Base-by-base conservation (phyloP, 2,329 filamentous ascomycete species). In the Neophaeococcomyces aloes region DNA sequence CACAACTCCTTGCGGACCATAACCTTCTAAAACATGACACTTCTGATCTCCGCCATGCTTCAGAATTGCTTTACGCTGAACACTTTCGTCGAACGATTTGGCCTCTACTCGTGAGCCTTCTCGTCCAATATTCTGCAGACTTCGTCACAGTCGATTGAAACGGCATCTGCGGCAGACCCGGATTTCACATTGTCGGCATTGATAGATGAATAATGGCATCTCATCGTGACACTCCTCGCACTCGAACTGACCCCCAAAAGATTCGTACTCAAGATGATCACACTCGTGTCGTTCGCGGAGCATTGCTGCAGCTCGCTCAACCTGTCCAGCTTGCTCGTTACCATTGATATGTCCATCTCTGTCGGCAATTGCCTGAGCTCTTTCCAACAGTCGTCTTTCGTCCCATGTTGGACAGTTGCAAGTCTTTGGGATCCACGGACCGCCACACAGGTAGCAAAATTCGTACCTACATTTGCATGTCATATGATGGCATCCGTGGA, bases 401-500 rank as follows among this genome's bases (percentile, higher is more conserved):
- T 58, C 36, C 54, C 56, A 61, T 7, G 53, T 38, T 11, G 23
- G 38, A 38, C 59, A 62, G 15, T 32, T 4, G 33, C 58, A 62
- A 4, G 23, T 38, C 36, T 56, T 59, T n/a, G n/a, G n/a, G n/a
- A n/a, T n/a, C 59, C 59, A 62, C 4, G 34, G 34, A 13, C 23
- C 42, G 5, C 56, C 51, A 35, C 60, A 63, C 3, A 50, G 17
- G 42, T 62, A 62, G 45, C 60, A 63, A 34, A 62, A 63, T 42
- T 60, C 35, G 3, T 50, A 50, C 2, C 51, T 34, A 36, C 60
- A 63, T n/a, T 37, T 50, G 37, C 59, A 64, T 59, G 49, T 58
- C 38, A 64, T 63, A 42, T 63, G 59, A 34, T 60, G 57, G 47
- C 61, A 63, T 3, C 59, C 61, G 4, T 40, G 42, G 5, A 41